A percentile compares a stretch with the other conserved stretches of the same genome.
Conservation (phyloP, 1,284 basidiomycete species). For the Apiotrichum gamsii region DNA sequence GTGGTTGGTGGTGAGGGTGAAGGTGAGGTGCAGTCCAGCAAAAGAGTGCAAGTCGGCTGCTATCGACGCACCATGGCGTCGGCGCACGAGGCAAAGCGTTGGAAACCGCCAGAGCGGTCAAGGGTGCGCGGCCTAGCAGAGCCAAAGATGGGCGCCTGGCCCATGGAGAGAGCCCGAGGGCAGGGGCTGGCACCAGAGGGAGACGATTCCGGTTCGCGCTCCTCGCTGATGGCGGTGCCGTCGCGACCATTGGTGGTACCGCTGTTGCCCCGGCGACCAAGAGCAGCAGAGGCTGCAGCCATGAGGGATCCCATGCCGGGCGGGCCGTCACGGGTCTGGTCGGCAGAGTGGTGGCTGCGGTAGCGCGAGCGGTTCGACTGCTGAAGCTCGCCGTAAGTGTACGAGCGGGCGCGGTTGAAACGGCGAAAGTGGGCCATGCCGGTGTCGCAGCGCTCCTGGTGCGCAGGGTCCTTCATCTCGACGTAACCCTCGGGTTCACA, state of each 20-base stretch:
- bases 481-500: constrained; percentile 82
- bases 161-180: constrained; percentile 26
- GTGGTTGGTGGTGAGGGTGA: not conserved
- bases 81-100: constrained; percentile 13
- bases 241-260: not conserved
- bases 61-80: constrained; percentile 9
- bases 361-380: not conserved
- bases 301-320: constrained; percentile 7
- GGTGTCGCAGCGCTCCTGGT: constrained; percentile 68
- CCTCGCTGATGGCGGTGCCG: constrained; percentile 29
- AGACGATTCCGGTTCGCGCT: constrained; percentile 33
- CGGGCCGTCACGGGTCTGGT: no score
- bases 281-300: constrained; percentile 37
- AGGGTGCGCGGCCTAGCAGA: constrained; percentile 34
- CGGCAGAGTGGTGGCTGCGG: not conserved
- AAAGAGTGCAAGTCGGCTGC: not conserved
- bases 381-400: constrained; percentile 63
- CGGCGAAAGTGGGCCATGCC: constrained; percentile 88
- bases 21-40: not conserved
- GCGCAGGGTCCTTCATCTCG: constrained; percentile 86
- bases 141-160: constrained; percentile 39
- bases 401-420: constrained; percentile 79
- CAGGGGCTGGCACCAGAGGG: constrained; percentile 32
- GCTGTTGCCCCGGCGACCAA: constrained; percentile 23
- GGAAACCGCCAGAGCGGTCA: constrained; percentile 8